These are phyloP conservation scores for Phytophthora melonis DNA, from an alignment of 352 stramenopile genomes.

Conservation along the genomic window DNA sequence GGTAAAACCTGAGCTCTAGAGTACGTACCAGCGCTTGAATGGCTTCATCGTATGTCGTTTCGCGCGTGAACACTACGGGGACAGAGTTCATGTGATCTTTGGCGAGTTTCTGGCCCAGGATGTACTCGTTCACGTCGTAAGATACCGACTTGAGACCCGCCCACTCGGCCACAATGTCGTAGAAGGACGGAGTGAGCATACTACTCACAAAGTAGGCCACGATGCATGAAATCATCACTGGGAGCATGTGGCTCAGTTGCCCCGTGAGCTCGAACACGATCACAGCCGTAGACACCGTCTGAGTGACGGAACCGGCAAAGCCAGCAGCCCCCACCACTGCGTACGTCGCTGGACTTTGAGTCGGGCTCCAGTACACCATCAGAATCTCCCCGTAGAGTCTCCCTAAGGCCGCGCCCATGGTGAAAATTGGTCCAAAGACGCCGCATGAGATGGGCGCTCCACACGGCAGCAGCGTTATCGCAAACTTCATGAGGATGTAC, in stretches of 20 bases:
- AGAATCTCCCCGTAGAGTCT: constrained; percentile 83
- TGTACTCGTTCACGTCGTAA: constrained; percentile 84
- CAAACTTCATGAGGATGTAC: constrained; percentile 82
- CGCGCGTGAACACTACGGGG: constrained; percentile 68
- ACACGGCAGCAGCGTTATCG: constrained; percentile 76
- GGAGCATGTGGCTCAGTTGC: constrained; percentile 86
- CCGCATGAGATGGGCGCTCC: constrained; percentile 82
- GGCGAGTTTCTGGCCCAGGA: constrained; percentile 75
- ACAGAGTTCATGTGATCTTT: constrained; percentile 73
- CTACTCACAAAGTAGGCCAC: constrained; percentile 88
- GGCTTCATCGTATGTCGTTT: constrained; percentile 82
- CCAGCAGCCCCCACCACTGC: constrained; percentile 94
- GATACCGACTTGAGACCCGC: constrained; percentile 77
- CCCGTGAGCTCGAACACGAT: constrained; percentile 91
- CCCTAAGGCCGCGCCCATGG: constrained; percentile 79
- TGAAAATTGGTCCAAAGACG: constrained; percentile 86
- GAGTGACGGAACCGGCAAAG: constrained; percentile 91
- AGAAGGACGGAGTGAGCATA: constrained; percentile 83
- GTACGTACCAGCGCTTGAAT: constrained; percentile 65
- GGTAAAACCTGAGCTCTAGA: not conserved
- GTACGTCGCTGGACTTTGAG: constrained; percentile 83
- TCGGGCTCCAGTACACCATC: constrained; percentile 70
- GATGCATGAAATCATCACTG: constrained; percentile 86
- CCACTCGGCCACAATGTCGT: constrained; percentile 87
- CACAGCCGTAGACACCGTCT: constrained; percentile 89